Evolutionary conservation across 495 filamentous ascomycete species (phyloP), one percentile per base, ranked within the genome.

Genomic region (Extremus antarcticus): DNA sequence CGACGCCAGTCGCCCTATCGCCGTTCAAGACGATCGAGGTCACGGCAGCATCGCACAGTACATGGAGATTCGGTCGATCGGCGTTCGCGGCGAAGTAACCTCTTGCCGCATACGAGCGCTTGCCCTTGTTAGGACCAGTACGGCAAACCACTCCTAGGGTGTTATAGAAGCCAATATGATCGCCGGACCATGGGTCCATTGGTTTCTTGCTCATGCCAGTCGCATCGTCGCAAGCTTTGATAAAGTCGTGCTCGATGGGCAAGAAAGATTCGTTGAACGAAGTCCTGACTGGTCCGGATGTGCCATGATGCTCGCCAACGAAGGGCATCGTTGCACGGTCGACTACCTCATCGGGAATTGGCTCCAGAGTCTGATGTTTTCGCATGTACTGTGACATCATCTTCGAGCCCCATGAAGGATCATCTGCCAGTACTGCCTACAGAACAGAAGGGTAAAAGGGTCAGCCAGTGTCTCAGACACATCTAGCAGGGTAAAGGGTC

Each of bases 1-100:
- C 76, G 68, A 25, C 77, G 66, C 3, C 76, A 69, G 15, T 66
- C 66, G 25, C 74, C 67, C 67, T 3, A 51, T 58, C 21, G 50
- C 68, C 56, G 43, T 73, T 32, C 20, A 63, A 53, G n/a, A 52
- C 40, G 29, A 63, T 46, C 9, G 21, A 53, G 3, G 60, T 10
- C 0, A 55, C 60, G 25, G 25, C 22, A 38, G 60, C 57, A 20
- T 63, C 57, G 35, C 51, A 53, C 15, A 60, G 25, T 7, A 63
- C 57, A 47, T 56, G 60, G 2, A 63, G 39, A 39, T 63, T 63
- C 15, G 60, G 52, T 20, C 60, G 22, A 10, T 48, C 54, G 11
- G 43, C 43, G 40, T 60, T 63, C 15, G 60, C 52, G 17, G 17
- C 39, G n/a, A 63, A 55, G 25, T 63, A 60, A 11, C 57, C 56